Evolutionary conservation across 73 alveolate genomes (phyloP), one percentile per base, ranked within the genome.

Genomic region (Paraurostyla sp.): DNA sequence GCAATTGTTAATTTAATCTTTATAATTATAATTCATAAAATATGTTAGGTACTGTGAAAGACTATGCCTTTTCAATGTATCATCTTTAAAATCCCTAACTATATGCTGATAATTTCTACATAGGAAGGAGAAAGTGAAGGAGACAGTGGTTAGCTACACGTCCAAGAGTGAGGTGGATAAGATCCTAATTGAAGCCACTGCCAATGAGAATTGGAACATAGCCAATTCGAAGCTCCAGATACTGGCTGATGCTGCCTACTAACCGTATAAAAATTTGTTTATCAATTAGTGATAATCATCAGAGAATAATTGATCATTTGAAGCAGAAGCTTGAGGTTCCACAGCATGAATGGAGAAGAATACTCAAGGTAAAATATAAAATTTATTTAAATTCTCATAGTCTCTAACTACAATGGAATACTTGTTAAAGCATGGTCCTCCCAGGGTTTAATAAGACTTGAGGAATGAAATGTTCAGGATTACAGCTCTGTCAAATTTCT

Each of bases 341-440:
- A 48, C 89, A 94, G 25, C 84, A 90, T 29, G 97, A 93, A 58
- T 93, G 97, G 95, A 71, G 95, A 36, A 83, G 92, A 62, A 84
- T 93, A 3, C 52, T 78, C 76, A 93, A 93, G 63, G 94, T 85
- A 35, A 41, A 73, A 36, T 60, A 23, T 0, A 45, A 0, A 29
- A 23, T 6, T 22, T 16, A 11, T 9, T 3, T 2, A 20, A 20
- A 3, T 32, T 15, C 4, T 50, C 27, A 7, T 78, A 78, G 89
- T 49, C 91, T 6, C 33, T 88, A 30, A 76, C 16, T 22, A 91
- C 92, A 0, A 38, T 89, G 54, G 97, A 93, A 0, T 90, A 63
- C 57, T 50, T 93, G 0, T 58, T 92, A 71, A 93, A 90, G 80
- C 71, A 88, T 75, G 97, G 97, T 6, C 80, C 94, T 15, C 85